phyloP scores from a whole-genome alignment of 192 early-diverging fungal genomes.

The Umbelopsis ramanniana region DNA sequence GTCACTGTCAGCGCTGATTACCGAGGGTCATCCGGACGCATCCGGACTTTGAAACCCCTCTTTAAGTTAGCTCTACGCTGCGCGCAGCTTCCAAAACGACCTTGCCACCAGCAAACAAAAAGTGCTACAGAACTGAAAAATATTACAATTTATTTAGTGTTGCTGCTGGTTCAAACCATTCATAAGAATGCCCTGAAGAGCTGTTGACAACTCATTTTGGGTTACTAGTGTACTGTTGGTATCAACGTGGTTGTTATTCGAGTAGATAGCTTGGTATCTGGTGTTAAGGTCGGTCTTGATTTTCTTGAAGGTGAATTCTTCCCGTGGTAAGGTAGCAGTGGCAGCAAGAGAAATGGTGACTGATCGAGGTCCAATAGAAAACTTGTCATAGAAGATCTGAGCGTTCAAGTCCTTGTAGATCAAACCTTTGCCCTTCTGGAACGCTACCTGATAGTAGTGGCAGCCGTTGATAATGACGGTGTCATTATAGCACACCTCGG shows the following conservation, averaged over 20 bases:
- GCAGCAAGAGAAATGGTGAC: slow-evolving; percentile 8
- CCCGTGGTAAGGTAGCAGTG: slow-evolving; percentile 1
- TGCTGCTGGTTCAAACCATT: slow-evolving; percentile 13
- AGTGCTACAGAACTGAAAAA: neutral
- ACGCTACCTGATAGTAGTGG: slow-evolving; percentile 12
- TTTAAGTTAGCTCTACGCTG: no score
- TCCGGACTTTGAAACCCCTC: no score
- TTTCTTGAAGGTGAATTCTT: slow-evolving; percentile 21
- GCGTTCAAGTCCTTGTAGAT: slow-evolving; percentile 20
- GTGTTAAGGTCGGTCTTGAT: slow-evolving; percentile 12
- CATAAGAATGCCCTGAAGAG: slow-evolving; percentile 11
- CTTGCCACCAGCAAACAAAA: neutral
- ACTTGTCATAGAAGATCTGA: slow-evolving; percentile 18
- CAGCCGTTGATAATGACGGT: slow-evolving; percentile 5
- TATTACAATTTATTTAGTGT: slow-evolving; percentile 17
- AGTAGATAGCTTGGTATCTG: slow-evolving; percentile 12
- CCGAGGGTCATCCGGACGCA: no score
- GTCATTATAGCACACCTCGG: slow-evolving; percentile 15
- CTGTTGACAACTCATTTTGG: neutral
- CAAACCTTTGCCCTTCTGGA: slow-evolving; percentile 20
- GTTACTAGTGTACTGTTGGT: slow-evolving; percentile 17
- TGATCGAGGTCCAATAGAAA: slow-evolving; percentile 8
- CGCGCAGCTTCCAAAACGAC: neutral
- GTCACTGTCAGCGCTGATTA: no score
- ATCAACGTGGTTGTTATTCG: slow-evolving; percentile 9